Evolutionary conservation across 257 asterid genomes (phyloP).

Genomic region (Leonotis leonurus): DNA sequence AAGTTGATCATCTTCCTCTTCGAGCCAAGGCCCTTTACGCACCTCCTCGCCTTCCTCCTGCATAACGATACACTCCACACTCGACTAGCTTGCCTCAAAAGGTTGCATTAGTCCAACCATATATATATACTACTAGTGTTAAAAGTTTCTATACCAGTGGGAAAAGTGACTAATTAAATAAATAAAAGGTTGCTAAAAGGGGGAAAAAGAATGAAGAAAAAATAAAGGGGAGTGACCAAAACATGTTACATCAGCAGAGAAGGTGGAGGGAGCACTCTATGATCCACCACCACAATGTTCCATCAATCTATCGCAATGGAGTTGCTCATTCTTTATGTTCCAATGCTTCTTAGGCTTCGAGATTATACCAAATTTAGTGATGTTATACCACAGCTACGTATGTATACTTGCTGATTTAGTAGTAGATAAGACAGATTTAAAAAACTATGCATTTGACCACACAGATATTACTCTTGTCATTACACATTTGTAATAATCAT

Average conservation of each 20-base stretch:
- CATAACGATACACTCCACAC: neutral
- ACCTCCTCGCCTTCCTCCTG: slow-evolving; percentile 33
- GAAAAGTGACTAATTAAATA: slow-evolving; percentile 10
- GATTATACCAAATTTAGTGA: slow-evolving; percentile 8
- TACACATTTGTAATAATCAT: too few species aligned
- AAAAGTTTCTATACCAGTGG: too few species aligned
- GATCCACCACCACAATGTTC: slow-evolving; percentile 8
- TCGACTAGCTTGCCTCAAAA: neutral
- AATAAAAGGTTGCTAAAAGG: slow-evolving; percentile 8
- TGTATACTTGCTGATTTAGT: neutral
- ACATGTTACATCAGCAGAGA: slow-evolving; percentile 30
- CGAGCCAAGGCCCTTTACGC: slow-evolving; percentile 70
- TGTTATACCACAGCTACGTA: neutral
- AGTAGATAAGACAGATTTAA: neutral
- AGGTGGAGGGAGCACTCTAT: slow-evolving; percentile 8
- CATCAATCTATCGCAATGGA: neutral
- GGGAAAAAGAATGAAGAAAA: neutral
- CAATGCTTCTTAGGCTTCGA: neutral
- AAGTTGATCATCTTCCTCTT: slow-evolving; percentile 60
- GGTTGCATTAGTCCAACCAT: neutral
- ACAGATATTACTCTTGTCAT: neutral
- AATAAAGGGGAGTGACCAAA: slow-evolving; percentile 24
- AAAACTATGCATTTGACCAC: neutral
- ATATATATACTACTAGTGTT: too few species aligned
- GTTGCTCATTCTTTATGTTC: neutral